Percentiles rank a stretch among this genome's conserved stretches.
Evolutionary conservation across 306 rosid genomes (phyloP).

Genomic region (Begonia fuchsioides): DNA sequence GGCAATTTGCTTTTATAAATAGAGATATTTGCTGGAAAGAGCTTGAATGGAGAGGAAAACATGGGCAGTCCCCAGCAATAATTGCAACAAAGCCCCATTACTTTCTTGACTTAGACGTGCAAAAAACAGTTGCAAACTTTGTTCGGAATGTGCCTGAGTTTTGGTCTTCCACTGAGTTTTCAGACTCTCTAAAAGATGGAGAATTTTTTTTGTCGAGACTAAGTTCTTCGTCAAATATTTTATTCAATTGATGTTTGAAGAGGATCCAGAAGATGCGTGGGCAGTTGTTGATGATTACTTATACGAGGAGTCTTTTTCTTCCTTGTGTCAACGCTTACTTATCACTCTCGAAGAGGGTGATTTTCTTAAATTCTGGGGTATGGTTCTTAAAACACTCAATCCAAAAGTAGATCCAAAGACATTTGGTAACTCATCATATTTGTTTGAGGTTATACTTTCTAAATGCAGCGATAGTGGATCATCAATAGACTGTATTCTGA

Average conservation of each 20-base stretch:
- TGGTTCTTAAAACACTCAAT: conserved; percentile 32
- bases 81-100: conserved; percentile 98
- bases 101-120: conserved; percentile 73
- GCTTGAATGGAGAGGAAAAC: conserved; percentile 93
- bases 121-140: conserved; percentile 61
- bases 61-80: conserved; percentile 93
- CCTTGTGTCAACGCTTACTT: conserved; percentile 66
- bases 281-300: conserved; percentile 46
- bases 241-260: conserved; percentile 53
- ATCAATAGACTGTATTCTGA: conserved; percentile 45
- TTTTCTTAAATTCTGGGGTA: conserved; percentile 36
- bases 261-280: conserved; percentile 52
- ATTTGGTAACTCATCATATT: conserved; percentile 16
- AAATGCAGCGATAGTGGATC: conserved; percentile 33
- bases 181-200: conserved; percentile 71
- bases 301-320: conserved; percentile 47
- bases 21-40: conserved; percentile 94
- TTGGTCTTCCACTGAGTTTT: conserved; percentile 78
- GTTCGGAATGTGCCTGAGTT: conserved; percentile 71
- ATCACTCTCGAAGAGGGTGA: conserved; percentile 62
- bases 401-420: conserved; percentile 25
- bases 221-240: conserved; percentile 49
- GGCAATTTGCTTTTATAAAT: conserved; percentile 68
- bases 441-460: conserved; percentile 54
- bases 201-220: conserved; percentile 58